These are phyloP conservation scores for Trametes pubescens DNA, from an alignment of 1,284 basidiomycete species.

Conservation along the genomic window DNA sequence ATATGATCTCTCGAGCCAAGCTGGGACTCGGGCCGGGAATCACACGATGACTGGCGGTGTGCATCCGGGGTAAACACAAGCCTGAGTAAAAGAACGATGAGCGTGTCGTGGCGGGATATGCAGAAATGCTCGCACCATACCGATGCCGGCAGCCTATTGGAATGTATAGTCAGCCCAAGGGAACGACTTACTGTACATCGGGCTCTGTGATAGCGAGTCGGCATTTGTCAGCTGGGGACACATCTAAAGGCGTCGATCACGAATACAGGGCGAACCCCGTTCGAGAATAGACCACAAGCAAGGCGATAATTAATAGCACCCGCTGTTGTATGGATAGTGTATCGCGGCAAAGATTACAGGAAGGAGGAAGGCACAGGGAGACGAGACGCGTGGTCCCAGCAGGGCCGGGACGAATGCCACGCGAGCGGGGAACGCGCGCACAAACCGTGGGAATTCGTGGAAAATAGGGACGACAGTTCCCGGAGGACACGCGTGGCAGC, in stretches of 20 bases:
- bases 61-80: slow-evolving; percentile 48
- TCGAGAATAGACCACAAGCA: background rate
- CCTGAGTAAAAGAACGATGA: slow-evolving; percentile 4
- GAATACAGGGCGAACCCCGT: no score
- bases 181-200: background rate
- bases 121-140: background rate
- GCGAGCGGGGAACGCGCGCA: slow-evolving; percentile 11
- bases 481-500: slow-evolving; percentile 33
- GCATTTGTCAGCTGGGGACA: background rate
- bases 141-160: background rate
- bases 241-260: background rate
- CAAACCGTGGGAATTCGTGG: slow-evolving; percentile 27
- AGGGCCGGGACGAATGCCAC: background rate
- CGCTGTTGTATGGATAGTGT: background rate
- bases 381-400: background rate
- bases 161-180: background rate
- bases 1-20: slow-evolving; percentile 20
- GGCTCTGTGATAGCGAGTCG: background rate
- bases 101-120: background rate
- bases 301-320: no score
- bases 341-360: no score
- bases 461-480: slow-evolving; percentile 33
- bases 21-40: slow-evolving; percentile 11
- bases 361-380: background rate
- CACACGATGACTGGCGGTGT: slow-evolving; percentile 37